Conservation (phyloP, 78 protist genomes). For the Dictyostelium firmibasis region DNA sequence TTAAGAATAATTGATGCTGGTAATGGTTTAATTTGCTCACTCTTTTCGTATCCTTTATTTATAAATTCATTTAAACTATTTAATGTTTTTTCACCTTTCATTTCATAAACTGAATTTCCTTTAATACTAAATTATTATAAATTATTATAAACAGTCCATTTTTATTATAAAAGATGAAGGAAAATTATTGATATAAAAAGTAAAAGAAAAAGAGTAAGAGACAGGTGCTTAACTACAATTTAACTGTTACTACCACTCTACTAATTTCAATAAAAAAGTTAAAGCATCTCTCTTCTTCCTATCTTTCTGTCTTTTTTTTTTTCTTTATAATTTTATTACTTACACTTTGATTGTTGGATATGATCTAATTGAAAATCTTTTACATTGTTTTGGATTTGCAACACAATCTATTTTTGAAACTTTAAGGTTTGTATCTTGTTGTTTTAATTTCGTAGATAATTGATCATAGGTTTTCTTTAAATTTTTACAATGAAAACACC, state of each 20-base stretch:
- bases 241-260: too few species aligned
- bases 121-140: too few species aligned
- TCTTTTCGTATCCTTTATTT: neutral
- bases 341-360: slow-evolving; percentile 64
- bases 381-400: slow-evolving; percentile 28
- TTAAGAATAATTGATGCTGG: neutral
- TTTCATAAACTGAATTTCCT: slow-evolving; percentile 24
- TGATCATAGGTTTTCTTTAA: slow-evolving; percentile 80
- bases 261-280: too few species aligned
- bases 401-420: slow-evolving; percentile 78
- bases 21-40: neutral
- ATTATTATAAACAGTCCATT: too few species aligned
- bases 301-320: too few species aligned
- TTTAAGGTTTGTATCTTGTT: neutral
- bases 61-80: neutral
- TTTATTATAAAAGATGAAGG: too few species aligned
- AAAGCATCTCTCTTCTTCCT: too few species aligned
- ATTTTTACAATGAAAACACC: slow-evolving; percentile 87
- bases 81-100: slow-evolving; percentile 34
- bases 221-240: too few species aligned
- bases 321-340: too few species aligned
- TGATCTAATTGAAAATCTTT: slow-evolving; percentile 23
- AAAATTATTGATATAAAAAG: too few species aligned
- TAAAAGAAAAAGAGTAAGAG: too few species aligned
- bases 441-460: slow-evolving; percentile 34